A percentile compares a stretch with the other conserved stretches of the same genome.
These are phyloP conservation scores for Sonneratia caseolaris DNA, from an alignment of 345 rosid genomes.

Conservation along the genomic window DNA sequence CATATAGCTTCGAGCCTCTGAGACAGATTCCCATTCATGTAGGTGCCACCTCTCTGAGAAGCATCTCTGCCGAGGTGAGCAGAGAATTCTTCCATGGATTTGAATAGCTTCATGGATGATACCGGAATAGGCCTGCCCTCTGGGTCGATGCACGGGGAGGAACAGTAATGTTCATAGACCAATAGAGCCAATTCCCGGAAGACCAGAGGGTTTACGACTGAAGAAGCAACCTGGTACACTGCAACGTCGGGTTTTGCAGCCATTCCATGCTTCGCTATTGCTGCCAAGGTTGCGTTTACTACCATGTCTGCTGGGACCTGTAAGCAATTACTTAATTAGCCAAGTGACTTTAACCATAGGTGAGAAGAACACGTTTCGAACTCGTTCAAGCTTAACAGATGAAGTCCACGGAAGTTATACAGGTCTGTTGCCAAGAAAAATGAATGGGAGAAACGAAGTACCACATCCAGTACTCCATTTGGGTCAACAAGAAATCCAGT, in stretches of 20 bases:
- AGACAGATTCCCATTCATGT: constrained; percentile 38
- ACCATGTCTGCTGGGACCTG: constrained; percentile 82
- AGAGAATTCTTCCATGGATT: constrained; percentile 60
- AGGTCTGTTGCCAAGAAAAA: no score
- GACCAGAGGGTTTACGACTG: constrained; percentile 69
- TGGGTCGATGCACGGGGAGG: constrained; percentile 56
- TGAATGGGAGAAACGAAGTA: constrained; percentile 18
- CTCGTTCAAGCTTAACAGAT: no score
- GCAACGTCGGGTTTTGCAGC: constrained; percentile 49
- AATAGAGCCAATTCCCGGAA: constrained; percentile 53
- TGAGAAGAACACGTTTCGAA: not conserved
- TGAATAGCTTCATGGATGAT: constrained; percentile 69
- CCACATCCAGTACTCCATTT: constrained; percentile 84
- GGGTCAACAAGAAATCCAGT: constrained; percentile 81
- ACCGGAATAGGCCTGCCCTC: constrained; percentile 70
- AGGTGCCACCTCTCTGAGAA: constrained; percentile 31
- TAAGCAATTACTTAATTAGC: not conserved
- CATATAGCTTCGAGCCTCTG: constrained; percentile 51
- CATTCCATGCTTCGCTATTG: constrained; percentile 68
- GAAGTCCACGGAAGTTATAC: not conserved
- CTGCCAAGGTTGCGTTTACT: constrained; percentile 82
- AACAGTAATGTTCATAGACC: constrained; percentile 61
- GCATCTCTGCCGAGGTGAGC: constrained; percentile 64
- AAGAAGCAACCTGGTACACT: constrained; percentile 85
- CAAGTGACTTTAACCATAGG: not conserved